phyloP scores from a whole-genome alignment of 2,329 filamentous ascomycete genomes.

The Leptographium wingfieldii region DNA sequence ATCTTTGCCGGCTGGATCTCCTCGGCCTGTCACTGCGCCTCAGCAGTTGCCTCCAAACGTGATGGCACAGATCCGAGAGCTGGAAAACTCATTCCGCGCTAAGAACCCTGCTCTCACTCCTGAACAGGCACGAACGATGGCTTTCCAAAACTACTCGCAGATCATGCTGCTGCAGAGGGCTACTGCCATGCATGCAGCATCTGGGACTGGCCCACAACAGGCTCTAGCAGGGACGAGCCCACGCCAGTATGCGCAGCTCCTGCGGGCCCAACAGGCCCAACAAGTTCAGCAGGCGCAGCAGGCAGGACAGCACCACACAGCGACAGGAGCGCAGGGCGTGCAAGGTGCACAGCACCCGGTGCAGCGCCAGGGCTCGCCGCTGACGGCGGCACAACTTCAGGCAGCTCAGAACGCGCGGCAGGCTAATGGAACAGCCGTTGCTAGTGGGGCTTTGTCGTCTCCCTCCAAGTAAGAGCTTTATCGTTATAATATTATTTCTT shows the following conservation, averaged over 20 bases:
- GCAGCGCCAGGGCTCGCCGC: slow-evolving; percentile 4
- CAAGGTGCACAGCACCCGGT: slow-evolving; percentile 3
- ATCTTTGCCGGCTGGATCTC: slow-evolving; percentile 29
- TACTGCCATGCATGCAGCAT: slow-evolving; percentile 42
- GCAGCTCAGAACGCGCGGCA: slow-evolving; percentile 3
- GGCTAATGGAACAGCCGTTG: not conserved
- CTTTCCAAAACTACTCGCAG: slow-evolving; percentile 35
- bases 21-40: slow-evolving; percentile 23
- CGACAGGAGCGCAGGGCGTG: slow-evolving; percentile 3
- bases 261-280: slow-evolving; percentile 38
- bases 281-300: slow-evolving; percentile 31
- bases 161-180: slow-evolving; percentile 34
- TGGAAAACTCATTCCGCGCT: slow-evolving; percentile 38
- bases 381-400: slow-evolving; percentile 4
- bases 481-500: not conserved
- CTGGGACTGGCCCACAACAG: slow-evolving; percentile 34
- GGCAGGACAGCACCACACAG: slow-evolving; percentile 21
- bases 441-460: not conserved
- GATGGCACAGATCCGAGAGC: slow-evolving; percentile 33
- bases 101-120: slow-evolving; percentile 38
- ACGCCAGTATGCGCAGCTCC: slow-evolving; percentile 46
- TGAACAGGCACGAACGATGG: slow-evolving; percentile 37
- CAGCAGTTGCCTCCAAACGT: slow-evolving; percentile 34
- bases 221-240: slow-evolving; percentile 37
- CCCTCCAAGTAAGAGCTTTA: not conserved